Evolutionary conservation across 805 yeast genomes (phyloP), one percentile per base, ranked within the genome.

Genomic region (Isabelozyma pseudorhagii): DNA sequence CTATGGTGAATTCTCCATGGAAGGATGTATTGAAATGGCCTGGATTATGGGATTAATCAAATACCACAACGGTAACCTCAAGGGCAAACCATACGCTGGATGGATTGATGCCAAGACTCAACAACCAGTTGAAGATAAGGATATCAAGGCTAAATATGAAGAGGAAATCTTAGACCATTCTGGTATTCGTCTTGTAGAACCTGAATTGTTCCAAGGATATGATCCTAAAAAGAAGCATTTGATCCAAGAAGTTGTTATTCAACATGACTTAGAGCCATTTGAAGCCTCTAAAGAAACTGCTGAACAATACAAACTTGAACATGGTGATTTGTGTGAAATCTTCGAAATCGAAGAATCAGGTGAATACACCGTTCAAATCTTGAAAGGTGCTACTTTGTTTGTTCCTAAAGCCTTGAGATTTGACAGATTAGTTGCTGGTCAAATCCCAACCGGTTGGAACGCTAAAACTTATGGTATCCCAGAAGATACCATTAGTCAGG

Each of bases 11-110:
- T 94, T 94, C 74, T 92, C 97, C 8, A 77, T 94, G 61, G 99
- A 94, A 75, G 99, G 99, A 65, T 87, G 97, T 66, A 87, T 94
- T 66, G 99, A 94, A 77, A 92, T 94, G 96, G 98, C 99, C 45
- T 94, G 98, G 97, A 92, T 94, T 61, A 94, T 94, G 98, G 97
- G 97, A 59, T 81, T 88, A 67, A 92, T 94, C 76, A 90, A 89
- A 75, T 94, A 94, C 77, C 94, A 89, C 77, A 89, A 89, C 59
- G 98, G 97, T 75, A 79, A 79, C 67, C 78, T 89, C 64, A 89
- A 89, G 81, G 92, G 92, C 64, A 84, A 85, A 69, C 93, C 91
- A 62, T 92, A 92, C 78, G 79, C 94, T 44, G 98, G 98, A 61
- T 94, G 99, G 99, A 89, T 93, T 60, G 99, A 94, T 68, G 84